Conservation (phyloP, 1,284 basidiomycete species). For the Xanthoconium separans region DNA sequence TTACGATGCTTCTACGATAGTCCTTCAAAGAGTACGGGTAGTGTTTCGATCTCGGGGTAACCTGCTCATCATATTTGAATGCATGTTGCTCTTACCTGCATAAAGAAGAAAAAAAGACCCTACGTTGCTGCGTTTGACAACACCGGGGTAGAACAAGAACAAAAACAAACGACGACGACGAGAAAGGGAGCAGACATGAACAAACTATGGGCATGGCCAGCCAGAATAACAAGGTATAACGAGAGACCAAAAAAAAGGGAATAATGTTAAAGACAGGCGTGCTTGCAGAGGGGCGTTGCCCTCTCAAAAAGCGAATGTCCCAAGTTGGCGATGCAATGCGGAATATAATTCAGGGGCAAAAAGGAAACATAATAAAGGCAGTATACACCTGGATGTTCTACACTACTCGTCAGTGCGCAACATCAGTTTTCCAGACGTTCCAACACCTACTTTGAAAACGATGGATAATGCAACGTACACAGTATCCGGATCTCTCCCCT, state of each 20-base stretch:
- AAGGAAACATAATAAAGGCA: constrained; percentile 15
- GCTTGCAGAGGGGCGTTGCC: constrained; percentile 15
- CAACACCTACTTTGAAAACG: constrained; percentile 20
- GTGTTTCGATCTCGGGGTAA: constrained; percentile 15
- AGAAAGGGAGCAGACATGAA: constrained; percentile 13
- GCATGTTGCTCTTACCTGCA: constrained; percentile 31
- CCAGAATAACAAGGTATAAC: constrained; percentile 24
- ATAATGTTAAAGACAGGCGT: constrained; percentile 35
- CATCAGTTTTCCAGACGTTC: neutral
- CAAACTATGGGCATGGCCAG: constrained; percentile 34
- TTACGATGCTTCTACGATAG: constrained; percentile 28
- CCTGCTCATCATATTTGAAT: constrained; percentile 16
- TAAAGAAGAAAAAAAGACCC: constrained; percentile 23
- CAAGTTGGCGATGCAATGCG: constrained; percentile 22
- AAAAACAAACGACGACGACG: constrained; percentile 12
- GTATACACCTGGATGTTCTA: constrained; percentile 28
- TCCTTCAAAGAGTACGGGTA: constrained; percentile 31
- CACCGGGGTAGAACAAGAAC: constrained; percentile 22
- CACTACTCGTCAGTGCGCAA: constrained; percentile 2
- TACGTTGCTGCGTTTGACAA: constrained; percentile 10
- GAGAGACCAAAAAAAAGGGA: constrained; percentile 17
- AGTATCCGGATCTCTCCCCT: constrained; percentile 6
- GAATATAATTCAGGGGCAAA: constrained; percentile 29
- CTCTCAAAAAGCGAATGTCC: constrained; percentile 21
- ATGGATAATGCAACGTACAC: constrained; percentile 14